These are phyloP conservation scores for Leishmania tarentolae DNA, from an alignment of 208 protist genomes.

Conservation along the genomic window DNA sequence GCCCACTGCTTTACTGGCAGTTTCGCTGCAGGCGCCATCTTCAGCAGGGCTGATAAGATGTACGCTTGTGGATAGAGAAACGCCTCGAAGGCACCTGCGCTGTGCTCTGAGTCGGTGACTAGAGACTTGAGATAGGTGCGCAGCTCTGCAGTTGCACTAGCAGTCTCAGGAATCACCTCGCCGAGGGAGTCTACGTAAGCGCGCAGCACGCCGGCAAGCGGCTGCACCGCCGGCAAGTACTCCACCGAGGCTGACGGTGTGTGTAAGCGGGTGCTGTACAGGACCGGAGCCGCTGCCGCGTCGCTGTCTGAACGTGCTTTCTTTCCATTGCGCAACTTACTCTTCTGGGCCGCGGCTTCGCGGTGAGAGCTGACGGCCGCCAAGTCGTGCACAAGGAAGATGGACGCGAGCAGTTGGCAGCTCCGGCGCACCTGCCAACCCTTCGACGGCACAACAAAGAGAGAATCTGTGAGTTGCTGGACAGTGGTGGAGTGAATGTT, in stretches of 20 bases:
- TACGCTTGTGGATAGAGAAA: conserved; percentile 74
- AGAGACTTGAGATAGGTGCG: conserved; percentile 31
- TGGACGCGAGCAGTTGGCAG: conserved; percentile 50
- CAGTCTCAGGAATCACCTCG: conserved; percentile 12
- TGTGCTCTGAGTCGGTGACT: conserved; percentile 23
- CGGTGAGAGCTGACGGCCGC: conserved; percentile 48
- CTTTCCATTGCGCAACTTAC: conserved; percentile 48
- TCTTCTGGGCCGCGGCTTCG: conserved; percentile 23
- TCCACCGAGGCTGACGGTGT: conserved; percentile 6
- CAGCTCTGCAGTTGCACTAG: conserved; percentile 23
- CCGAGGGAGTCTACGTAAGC: conserved; percentile 41
- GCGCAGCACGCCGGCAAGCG: conserved; percentile 39
- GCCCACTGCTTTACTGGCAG: conserved; percentile 64
- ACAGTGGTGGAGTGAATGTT: conserved; percentile 74
- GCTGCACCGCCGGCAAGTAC: conserved; percentile 46
- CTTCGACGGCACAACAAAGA: conserved; percentile 50
- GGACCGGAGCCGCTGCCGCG: conserved; percentile 7
- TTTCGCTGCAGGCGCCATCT: conserved; percentile 36
- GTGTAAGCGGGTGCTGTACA: conserved; percentile 22
- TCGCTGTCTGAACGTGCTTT: conserved; percentile 5
- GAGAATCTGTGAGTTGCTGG: conserved; percentile 44
- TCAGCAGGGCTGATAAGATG: conserved; percentile 64
- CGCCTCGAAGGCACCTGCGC: conserved; percentile 37
- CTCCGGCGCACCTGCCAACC: conserved; percentile 44
- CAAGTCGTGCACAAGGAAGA: conserved; percentile 78